phyloP scores from a whole-genome alignment of 2,329 filamentous ascomycete genomes.

The Xylariaceae sp. region DNA sequence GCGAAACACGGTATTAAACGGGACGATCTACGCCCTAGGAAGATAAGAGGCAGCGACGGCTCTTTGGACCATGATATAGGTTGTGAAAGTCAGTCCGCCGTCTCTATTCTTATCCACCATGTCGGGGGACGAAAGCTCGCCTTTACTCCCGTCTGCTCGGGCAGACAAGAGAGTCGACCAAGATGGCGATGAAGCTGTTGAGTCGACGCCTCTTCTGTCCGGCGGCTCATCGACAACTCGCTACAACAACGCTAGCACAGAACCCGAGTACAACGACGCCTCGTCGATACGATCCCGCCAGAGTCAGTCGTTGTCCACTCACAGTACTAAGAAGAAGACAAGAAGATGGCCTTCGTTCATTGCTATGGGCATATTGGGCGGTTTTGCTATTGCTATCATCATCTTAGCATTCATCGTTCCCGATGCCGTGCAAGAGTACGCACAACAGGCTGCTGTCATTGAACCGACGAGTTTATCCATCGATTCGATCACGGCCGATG shows the following conservation, averaged over 20 bases:
- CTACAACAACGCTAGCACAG: slow-evolving; percentile 37
- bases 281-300: slow-evolving; percentile 31
- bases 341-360: slow-evolving; percentile 73
- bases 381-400: slow-evolving; percentile 63
- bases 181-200: slow-evolving; percentile 29
- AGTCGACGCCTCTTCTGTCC: slow-evolving; percentile 50
- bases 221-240: slow-evolving; percentile 34
- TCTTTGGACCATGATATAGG: slow-evolving; percentile 11
- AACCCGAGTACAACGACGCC: slow-evolving; percentile 25
- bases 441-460: slow-evolving; percentile 73
- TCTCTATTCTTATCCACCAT: slow-evolving; percentile 7
- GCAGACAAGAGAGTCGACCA: slow-evolving; percentile 25
- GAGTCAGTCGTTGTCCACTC: slow-evolving; percentile 22
- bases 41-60: neutral
- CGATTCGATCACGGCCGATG: slow-evolving; percentile 73
- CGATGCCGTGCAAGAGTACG: slow-evolving; percentile 76
- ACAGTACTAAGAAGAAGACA: slow-evolving; percentile 35
- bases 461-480: slow-evolving; percentile 80
- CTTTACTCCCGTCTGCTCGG: slow-evolving; percentile 22
- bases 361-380: slow-evolving; percentile 61
- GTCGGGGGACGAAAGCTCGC: slow-evolving; percentile 14
- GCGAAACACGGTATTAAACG: neutral
- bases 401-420: slow-evolving; percentile 76
- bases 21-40: neutral
- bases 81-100: slow-evolving; percentile 1